A percentile compares a stretch with the other conserved stretches of the same genome.
Evolutionary conservation across 2,329 filamentous ascomycete species (phyloP).

Genomic region (Thermochaetoides dissita): DNA sequence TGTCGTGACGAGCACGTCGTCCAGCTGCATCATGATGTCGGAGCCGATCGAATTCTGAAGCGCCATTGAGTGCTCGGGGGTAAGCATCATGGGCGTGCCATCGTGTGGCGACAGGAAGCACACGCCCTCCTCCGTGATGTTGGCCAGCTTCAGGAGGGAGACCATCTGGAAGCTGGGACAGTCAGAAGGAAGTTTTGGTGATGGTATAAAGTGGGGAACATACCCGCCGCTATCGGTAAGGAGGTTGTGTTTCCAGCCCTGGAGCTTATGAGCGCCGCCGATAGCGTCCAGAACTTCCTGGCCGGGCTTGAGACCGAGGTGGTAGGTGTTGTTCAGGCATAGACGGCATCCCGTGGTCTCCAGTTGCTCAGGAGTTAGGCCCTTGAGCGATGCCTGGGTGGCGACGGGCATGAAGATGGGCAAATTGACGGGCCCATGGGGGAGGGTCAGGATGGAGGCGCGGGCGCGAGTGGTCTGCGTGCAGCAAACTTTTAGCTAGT

Average conservation of each 20-base stretch:
- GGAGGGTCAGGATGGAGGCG: slow-evolving; percentile 73
- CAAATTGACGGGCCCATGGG: slow-evolving; percentile 79
- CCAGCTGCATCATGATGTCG: slow-evolving; percentile 98
- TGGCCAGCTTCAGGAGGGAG: slow-evolving; percentile 80
- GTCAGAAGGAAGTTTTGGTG: background rate
- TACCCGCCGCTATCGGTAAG: slow-evolving; percentile 68
- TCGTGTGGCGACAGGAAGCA: slow-evolving; percentile 94
- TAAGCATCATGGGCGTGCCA: slow-evolving; percentile 88
- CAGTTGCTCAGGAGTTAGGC: slow-evolving; percentile 80
- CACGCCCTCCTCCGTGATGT: slow-evolving; percentile 89
- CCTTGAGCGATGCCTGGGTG: slow-evolving; percentile 90
- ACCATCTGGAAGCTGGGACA: slow-evolving; percentile 87
- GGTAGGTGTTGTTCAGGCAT: slow-evolving; percentile 97
- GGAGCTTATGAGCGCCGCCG: slow-evolving; percentile 85
- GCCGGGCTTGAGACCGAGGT: slow-evolving; percentile 86
- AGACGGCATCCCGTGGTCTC: slow-evolving; percentile 79
- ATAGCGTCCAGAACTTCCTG: slow-evolving; percentile 76
- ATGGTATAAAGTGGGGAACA: slow-evolving; percentile 13
- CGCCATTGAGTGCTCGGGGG: slow-evolving; percentile 90
- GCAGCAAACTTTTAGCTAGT: slow-evolving; percentile 1
- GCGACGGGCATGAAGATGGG: slow-evolving; percentile 98
- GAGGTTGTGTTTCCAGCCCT: slow-evolving; percentile 92
- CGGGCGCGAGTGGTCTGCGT: slow-evolving; percentile 80
- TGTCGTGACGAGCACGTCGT: slow-evolving; percentile 94
- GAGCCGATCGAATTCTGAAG: slow-evolving; percentile 95